Conservation (phyloP, 805 yeast species). For the Yamadazyma scolyti region DNA sequence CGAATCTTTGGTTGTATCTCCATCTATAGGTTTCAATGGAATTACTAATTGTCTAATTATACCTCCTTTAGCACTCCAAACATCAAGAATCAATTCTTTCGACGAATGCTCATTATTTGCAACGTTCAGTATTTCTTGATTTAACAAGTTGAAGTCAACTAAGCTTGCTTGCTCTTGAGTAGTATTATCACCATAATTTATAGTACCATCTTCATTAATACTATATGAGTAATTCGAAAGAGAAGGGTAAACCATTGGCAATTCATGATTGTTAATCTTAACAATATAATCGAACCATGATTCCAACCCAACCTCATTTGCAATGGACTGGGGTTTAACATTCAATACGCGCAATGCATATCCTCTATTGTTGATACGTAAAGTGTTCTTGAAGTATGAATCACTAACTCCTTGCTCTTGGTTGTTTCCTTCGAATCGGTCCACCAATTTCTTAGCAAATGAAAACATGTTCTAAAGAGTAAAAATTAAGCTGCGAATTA, state of each 20-base stretch:
- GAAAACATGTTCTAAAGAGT: slow-evolving; percentile 32
- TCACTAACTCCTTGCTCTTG: slow-evolving; percentile 16
- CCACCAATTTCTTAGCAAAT: slow-evolving; percentile 41
- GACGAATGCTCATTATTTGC: slow-evolving; percentile 17
- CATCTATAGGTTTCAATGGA: slow-evolving; percentile 15
- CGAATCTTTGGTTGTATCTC: slow-evolving; percentile 5
- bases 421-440: slow-evolving; percentile 30
- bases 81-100: slow-evolving; percentile 48
- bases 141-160: slow-evolving; percentile 40
- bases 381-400: slow-evolving; percentile 32
- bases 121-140: slow-evolving; percentile 38
- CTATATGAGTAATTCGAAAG: slow-evolving; percentile 24
- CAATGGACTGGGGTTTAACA: slow-evolving; percentile 37
- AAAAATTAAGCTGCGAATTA: not conserved
- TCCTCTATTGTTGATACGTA: slow-evolving; percentile 35
- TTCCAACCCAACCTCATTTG: slow-evolving; percentile 48
- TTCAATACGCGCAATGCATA: slow-evolving; percentile 35
- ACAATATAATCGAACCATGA: slow-evolving; percentile 85
- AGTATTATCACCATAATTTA: slow-evolving; percentile 31
- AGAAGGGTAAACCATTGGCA: slow-evolving; percentile 37
- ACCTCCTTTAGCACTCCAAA: slow-evolving; percentile 91
- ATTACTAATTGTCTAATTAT: slow-evolving; percentile 29
- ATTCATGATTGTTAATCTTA: slow-evolving; percentile 71
- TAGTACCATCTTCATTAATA: slow-evolving; percentile 39
- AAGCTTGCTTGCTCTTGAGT: slow-evolving; percentile 30